Percentiles rank a stretch among this genome's conserved stretches.
phyloP scores from a whole-genome alignment of 2,329 filamentous ascomycete genomes.

The Fusarium compactum region DNA sequence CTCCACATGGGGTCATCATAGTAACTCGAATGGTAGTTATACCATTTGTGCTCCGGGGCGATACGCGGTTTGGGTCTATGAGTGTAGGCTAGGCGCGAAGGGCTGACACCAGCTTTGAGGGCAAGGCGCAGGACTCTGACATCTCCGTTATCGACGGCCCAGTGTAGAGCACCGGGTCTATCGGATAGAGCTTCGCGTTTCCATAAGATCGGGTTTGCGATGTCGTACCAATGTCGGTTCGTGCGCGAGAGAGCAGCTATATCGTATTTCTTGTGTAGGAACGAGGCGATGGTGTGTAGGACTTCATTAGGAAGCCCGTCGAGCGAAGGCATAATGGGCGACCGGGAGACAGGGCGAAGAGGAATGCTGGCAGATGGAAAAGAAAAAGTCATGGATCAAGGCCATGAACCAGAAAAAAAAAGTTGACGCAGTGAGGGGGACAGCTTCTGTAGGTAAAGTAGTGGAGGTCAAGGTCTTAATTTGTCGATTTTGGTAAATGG shows the following conservation, averaged over 20 bases:
- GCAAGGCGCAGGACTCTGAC: constrained; percentile 40
- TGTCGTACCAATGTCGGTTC: constrained; percentile 44
- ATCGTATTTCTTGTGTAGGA: constrained; percentile 46
- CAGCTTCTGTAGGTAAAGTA: not conserved
- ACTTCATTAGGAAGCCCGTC: constrained; percentile 50
- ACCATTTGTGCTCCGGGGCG: constrained; percentile 42
- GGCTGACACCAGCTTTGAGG: constrained; percentile 43
- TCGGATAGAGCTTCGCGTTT: constrained; percentile 45
- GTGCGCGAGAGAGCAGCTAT: constrained; percentile 43
- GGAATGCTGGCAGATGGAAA: constrained; percentile 13
- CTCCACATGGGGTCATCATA: constrained; percentile 46
- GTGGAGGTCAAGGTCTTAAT: not conserved
- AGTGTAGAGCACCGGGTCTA: constrained; percentile 45
- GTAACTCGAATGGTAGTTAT: constrained; percentile 46
- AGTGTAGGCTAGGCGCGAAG: constrained; percentile 43
- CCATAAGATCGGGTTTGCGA: constrained; percentile 47
- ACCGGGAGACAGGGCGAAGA: constrained; percentile 6
- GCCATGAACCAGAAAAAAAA: not conserved
- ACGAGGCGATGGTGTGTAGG: constrained; percentile 42
- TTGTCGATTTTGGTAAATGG: not conserved
- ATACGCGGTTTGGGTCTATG: constrained; percentile 47
- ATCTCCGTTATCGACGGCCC: constrained; percentile 44
- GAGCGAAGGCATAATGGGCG: constrained; percentile 46
- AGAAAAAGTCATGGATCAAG: not conserved
- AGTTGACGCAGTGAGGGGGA: constrained; percentile 6